Conservation (phyloP, 1,284 basidiomycete genomes). For the Gymnopus androsaceus region DNA sequence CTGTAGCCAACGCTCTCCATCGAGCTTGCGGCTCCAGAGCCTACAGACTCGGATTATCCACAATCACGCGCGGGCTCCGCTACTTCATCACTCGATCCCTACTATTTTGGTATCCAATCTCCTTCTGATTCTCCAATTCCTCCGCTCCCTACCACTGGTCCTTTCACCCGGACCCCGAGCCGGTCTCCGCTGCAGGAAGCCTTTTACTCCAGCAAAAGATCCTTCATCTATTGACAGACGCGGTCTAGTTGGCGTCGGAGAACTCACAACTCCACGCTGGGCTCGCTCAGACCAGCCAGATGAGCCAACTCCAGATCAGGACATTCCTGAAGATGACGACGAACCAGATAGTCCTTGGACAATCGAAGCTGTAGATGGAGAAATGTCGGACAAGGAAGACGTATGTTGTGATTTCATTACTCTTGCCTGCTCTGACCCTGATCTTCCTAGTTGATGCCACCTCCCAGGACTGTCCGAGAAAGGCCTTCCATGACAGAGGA, state of each 20-base stretch:
- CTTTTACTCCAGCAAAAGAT: conserved; percentile 75
- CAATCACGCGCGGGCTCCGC: conserved; percentile 60
- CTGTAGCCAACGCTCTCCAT: conserved; percentile 39
- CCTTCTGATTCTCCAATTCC: conserved; percentile 63
- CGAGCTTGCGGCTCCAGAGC: conserved; percentile 37
- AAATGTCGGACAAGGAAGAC: conserved; percentile 67
- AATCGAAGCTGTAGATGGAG: conserved; percentile 81
- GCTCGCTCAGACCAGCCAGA: conserved; percentile 45
- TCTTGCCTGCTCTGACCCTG: conserved; percentile 9
- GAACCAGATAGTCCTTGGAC: conserved; percentile 78
- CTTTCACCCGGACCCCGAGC: conserved; percentile 41
- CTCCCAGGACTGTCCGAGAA: conserved; percentile 51
- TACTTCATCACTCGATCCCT: conserved; percentile 79
- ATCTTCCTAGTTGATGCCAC: conserved; percentile 41
- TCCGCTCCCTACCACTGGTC: conserved; percentile 42
- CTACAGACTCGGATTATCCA: conserved; percentile 30
- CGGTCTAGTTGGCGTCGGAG: conserved; percentile 91
- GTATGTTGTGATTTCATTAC: conserved; percentile 39
- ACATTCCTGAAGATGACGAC: conserved; percentile 43
- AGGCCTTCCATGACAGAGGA: conserved; percentile 72
- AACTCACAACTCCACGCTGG: conserved; percentile 98
- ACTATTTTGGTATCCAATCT: conserved; percentile 74
- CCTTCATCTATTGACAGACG: conserved; percentile 85
- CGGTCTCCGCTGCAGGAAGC: conserved; percentile 44
- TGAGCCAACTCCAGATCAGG: conserved; percentile 30